Evolutionary conservation across 441 rosid species (phyloP), one percentile per base, ranked within the genome.

Genomic region (Gossypium aridum): DNA sequence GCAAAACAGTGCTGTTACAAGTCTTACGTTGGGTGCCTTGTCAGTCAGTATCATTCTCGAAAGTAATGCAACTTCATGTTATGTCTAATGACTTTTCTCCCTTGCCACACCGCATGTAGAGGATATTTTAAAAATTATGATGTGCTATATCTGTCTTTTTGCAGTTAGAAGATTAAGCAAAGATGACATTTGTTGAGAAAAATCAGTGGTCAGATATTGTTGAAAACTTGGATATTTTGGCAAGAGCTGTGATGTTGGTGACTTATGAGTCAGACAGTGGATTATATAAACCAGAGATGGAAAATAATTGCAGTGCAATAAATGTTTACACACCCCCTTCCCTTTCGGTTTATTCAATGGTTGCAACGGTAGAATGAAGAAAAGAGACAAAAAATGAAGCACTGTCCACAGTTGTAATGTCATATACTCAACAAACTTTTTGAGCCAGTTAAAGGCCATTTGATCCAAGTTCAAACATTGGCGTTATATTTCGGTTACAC

Each of bases 201-300:
- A 65, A 65, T 66, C 65, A 39, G 45, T 57, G 13, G 17, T 22
- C 28, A 13, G 31, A 65, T n/a, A 28, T 1, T 22, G 54, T 20
- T 65, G 31, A 20, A 12, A 65, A 43, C 13, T 65, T 20, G 55
- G 55, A 65, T 22, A 4, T 10, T 20, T 79, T 64, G 76, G 26
- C 14, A 64, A 37, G 34, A n/a, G 31, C 34, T 62, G 66, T 31
- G 6, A 26, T 8, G 25, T 2, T 23, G 34, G 14, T 60, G 37
- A 60, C 17, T 60, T 60, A 79, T 91, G 71, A 92, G 77, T 5
- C 92, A 45, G 88, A 92, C 4, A 92, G 88, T 13, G 0, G 2
- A 22, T 57, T 57, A 57, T 22, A 8, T 39, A 39, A 9, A 57
- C 31, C 28, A 22, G 31, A 22, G 63, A 57, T 3, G 23, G 31